Percentiles rank a stretch among this genome's conserved stretches.
Evolutionary conservation across 2,329 filamentous ascomycete genomes (phyloP).

Genomic region (Tolypocladium album): DNA sequence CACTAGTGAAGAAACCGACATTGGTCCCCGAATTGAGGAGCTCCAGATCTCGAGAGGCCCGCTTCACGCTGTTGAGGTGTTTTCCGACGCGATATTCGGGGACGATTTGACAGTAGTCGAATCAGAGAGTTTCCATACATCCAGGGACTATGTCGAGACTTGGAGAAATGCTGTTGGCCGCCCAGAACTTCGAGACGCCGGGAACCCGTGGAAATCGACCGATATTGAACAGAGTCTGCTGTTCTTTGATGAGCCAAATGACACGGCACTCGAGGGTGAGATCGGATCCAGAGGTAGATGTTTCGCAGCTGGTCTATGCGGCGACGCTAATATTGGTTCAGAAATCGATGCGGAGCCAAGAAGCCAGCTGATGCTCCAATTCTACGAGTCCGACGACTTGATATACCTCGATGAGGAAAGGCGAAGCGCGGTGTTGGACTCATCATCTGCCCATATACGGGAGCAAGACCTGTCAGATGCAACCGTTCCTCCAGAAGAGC

Average conservation of each 20-base stretch:
- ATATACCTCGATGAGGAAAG: not conserved
- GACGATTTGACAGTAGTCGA: not conserved
- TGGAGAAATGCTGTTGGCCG: slow-evolving; percentile 1
- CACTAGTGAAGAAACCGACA: not conserved
- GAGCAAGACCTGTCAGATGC: not conserved
- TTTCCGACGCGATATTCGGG: not conserved
- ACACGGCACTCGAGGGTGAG: not conserved
- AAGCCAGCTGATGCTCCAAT: not conserved
- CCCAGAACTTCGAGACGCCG: not conserved
- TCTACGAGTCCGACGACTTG: slow-evolving; percentile 1
- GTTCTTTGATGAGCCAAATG: not conserved
- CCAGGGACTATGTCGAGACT: not conserved
- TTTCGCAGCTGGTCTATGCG: not conserved
- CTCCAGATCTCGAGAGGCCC: not conserved
- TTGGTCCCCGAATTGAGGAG: not conserved
- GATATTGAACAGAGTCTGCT: not conserved
- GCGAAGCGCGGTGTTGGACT: not conserved
- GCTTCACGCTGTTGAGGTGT: not conserved
- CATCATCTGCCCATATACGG: not conserved
- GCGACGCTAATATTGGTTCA: not conserved
- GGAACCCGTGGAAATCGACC: not conserved
- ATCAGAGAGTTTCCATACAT: not conserved
- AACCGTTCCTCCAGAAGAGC: not conserved
- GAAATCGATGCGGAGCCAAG: too few species aligned
- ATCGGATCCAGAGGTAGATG: not conserved